Evolutionary conservation across 2,329 filamentous ascomycete genomes (phyloP).

Genomic region (Pseudodiploospora longispora): DNA sequence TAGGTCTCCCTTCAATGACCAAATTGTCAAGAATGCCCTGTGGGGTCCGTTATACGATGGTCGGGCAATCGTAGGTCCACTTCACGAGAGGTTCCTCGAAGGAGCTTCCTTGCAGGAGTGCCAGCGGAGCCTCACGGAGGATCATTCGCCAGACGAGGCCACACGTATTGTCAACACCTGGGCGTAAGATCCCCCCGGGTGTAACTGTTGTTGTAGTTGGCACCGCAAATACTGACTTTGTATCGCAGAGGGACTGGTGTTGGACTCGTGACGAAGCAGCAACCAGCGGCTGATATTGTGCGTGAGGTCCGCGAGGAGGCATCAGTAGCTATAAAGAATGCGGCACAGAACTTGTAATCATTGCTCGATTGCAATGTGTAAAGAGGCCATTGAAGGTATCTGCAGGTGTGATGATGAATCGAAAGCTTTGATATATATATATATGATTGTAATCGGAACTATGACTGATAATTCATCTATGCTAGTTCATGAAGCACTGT

Average conservation of each 20-base stretch:
- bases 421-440: too few species aligned
- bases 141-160: constrained; percentile 25
- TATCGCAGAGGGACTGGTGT: constrained; percentile 32
- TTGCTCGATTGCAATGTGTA: too few species aligned
- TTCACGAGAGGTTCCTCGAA: constrained; percentile 30
- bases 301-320: constrained; percentile 31
- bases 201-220: background rate
- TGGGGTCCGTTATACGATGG: constrained; percentile 38
- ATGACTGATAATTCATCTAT: constrained; percentile 7
- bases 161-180: constrained; percentile 26
- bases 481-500: constrained; percentile 7
- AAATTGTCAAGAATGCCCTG: constrained; percentile 26
- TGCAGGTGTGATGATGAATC: background rate
- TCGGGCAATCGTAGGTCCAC: constrained; percentile 30
- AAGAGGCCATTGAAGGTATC: too few species aligned
- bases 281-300: constrained; percentile 36
- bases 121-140: constrained; percentile 27
- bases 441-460: too few species aligned
- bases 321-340: background rate
- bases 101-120: constrained; percentile 37
- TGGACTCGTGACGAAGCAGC: constrained; percentile 33
- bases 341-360: background rate
- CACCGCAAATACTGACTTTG: constrained; percentile 5
- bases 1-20: constrained; percentile 35
- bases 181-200: constrained; percentile 22